These are phyloP conservation scores for Chaetomium cochliodes DNA, from an alignment of 495 filamentous ascomycete species.

Conservation along the genomic window DNA sequence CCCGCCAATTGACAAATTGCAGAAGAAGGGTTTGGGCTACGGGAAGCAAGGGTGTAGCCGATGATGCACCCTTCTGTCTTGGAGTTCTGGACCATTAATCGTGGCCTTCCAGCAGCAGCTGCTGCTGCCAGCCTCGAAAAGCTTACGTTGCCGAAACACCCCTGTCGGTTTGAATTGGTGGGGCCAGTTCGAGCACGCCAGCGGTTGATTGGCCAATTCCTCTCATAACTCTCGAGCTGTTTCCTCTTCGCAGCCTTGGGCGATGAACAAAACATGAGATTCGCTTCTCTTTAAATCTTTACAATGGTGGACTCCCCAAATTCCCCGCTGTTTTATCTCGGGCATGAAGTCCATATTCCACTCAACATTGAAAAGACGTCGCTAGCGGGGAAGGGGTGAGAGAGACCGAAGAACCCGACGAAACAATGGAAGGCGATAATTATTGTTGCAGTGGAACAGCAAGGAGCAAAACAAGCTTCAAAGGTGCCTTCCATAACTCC, in stretches of 20 bases:
- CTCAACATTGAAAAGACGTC: too few relatives aligned
- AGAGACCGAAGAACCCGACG: too few relatives aligned
- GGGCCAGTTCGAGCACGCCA: background rate
- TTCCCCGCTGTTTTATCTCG: too few relatives aligned
- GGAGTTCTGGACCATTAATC: slow-evolving; percentile 26
- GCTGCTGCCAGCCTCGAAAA: slow-evolving; percentile 30
- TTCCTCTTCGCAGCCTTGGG: background rate
- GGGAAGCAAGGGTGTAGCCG: slow-evolving; percentile 19
- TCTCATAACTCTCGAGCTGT: background rate
- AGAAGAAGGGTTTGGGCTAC: slow-evolving; percentile 8
- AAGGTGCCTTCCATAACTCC: too few relatives aligned
- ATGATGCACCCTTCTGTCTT: slow-evolving; percentile 19
- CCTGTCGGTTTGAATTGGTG: slow-evolving; percentile 21
- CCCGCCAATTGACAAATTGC: slow-evolving; percentile 24
- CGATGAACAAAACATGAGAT: background rate
- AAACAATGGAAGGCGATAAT: too few relatives aligned
- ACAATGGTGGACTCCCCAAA: too few relatives aligned
- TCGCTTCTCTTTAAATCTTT: too few relatives aligned
- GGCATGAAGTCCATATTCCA: too few relatives aligned
- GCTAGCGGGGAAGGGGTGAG: too few relatives aligned
- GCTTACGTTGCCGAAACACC: slow-evolving; percentile 44
- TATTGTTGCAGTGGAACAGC: too few relatives aligned
- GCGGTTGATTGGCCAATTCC: slow-evolving; percentile 4
- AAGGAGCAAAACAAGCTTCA: too few relatives aligned
- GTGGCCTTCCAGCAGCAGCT: slow-evolving; percentile 35